Base-by-base conservation (phyloP, 116 monocot species). In the Posidonia oceanica region DNA sequence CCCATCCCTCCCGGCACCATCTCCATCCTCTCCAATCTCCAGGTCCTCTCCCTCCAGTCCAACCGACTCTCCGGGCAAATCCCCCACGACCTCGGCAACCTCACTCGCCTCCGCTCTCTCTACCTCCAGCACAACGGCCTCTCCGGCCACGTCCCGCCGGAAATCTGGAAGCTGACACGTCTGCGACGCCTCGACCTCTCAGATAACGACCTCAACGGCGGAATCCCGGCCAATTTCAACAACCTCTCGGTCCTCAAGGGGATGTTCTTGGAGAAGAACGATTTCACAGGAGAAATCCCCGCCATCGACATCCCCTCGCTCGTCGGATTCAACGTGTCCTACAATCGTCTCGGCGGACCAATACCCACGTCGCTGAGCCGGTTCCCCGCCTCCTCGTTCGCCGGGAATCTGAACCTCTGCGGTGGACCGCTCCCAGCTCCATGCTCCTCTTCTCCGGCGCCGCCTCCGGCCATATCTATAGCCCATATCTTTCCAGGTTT, bases 51-150 rank as follows among this genome's bases (percentile, higher is more conserved):
- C 53, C 90, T 90, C 75, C 87, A 83, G 22, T 76, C 78, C 70
- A 94, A 94, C 76, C 74, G 67, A 40, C 81, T 94, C 72, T 69
- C 78, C 55, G 90, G 94, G 52, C 39, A 75, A 41, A 52, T 87
- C 12, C 90, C 90, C 44, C 48, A 70, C 40, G 87, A 94, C 68
- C 54, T 94, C 75, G 71, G 67, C 76, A 80, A 81, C 71, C 85
- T 94, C 61, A 61, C 83, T 39, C 16, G 11, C 48, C 90, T 94
- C 60, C 76, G 51, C 65, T 39, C 53, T 60, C 80, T 94, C 70
- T 94, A 82, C 59, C 74, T 94, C 6, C 94, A 94, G 29, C 63
- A 72, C 18, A 94, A 94, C 69, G 77, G 63, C 42, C 61, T 94
- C 72, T 67, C 85, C 36, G 85, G 94, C 42, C 75, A 80, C 64